Percentiles rank a stretch among this genome's conserved stretches.
These are phyloP conservation scores for Acanthamoeba healyi DNA, from an alignment of 208 protist species.

Conservation along the genomic window DNA sequence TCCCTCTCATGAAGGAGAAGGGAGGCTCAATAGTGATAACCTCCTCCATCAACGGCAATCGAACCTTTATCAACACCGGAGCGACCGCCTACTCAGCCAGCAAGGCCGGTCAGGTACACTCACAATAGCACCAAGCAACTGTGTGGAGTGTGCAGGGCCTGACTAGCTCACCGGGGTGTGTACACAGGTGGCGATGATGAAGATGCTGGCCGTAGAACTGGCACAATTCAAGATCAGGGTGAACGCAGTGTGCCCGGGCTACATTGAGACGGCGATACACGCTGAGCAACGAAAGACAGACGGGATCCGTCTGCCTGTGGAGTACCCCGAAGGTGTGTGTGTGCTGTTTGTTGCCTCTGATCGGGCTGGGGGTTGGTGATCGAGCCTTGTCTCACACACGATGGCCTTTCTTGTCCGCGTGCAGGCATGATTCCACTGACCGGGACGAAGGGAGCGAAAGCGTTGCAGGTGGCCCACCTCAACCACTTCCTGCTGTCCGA, in stretches of 20 bases:
- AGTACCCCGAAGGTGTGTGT: slow-evolving; percentile 29
- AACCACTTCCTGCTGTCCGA: slow-evolving; percentile 63
- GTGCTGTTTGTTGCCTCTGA: neutral
- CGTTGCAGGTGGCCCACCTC: slow-evolving; percentile 54
- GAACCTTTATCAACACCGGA: slow-evolving; percentile 54
- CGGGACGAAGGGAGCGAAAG: slow-evolving; percentile 25
- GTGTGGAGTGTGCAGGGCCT: no score
- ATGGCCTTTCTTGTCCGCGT: no score
- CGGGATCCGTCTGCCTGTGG: slow-evolving; percentile 9
- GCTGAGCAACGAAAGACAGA: slow-evolving; percentile 13
- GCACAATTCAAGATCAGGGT: slow-evolving; percentile 70
- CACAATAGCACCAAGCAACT: no score
- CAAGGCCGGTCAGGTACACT: slow-evolving; percentile 22
- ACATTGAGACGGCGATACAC: slow-evolving; percentile 1
- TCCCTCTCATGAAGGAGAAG: neutral
- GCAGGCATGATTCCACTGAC: slow-evolving; percentile 58
- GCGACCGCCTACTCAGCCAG: slow-evolving; percentile 59
- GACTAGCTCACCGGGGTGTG: neutral
- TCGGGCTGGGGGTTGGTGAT: no score
- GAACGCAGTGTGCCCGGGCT: slow-evolving; percentile 69
- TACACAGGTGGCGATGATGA: slow-evolving; percentile 70
- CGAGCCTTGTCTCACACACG: no score
- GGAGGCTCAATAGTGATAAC: slow-evolving; percentile 55
- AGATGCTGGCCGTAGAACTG: slow-evolving; percentile 69
- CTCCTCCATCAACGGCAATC: slow-evolving; percentile 54